Evolutionary conservation across 345 rosid species (phyloP).

Genomic region (Atalantia buxifolia): DNA sequence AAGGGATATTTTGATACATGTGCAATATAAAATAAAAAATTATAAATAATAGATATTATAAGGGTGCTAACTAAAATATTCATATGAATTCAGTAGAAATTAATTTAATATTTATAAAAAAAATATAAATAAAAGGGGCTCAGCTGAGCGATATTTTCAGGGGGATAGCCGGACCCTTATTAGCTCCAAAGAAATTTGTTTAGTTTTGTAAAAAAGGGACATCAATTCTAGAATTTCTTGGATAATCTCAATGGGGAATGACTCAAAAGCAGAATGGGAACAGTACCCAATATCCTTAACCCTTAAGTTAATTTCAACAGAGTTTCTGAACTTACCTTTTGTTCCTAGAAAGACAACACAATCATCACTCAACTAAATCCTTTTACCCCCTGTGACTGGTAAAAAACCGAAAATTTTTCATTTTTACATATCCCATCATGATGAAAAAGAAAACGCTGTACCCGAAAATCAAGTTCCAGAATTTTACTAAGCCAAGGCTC

Average conservation of each 20-base stretch:
- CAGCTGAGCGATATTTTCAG: no score
- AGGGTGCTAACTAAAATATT: no score
- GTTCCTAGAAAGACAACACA: slow-evolving; percentile 24
- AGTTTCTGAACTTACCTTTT: slow-evolving; percentile 9
- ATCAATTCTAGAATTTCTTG: background rate
- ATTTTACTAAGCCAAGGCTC: slow-evolving; percentile 15
- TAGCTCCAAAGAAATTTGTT: background rate
- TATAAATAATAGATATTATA: no score
- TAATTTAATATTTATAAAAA: no score
- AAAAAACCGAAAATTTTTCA: slow-evolving; percentile 23
- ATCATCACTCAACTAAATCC: slow-evolving; percentile 23
- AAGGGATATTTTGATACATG: no score
- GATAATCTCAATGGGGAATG: background rate
- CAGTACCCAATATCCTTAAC: slow-evolving; percentile 6
- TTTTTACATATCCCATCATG: slow-evolving; percentile 27
- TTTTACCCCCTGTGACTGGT: slow-evolving; percentile 18
- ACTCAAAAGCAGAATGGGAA: slow-evolving; percentile 1
- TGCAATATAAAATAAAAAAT: no score
- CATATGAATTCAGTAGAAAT: no score
- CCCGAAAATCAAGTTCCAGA: slow-evolving; percentile 23
- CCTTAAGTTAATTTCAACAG: slow-evolving; percentile 19
- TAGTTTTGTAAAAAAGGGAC: no score
- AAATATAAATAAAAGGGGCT: no score
- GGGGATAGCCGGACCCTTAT: no score
- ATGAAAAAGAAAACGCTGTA: slow-evolving; percentile 4